Conservation (phyloP, 306 rosid genomes). For the Hylodesmum podocarpum region DNA sequence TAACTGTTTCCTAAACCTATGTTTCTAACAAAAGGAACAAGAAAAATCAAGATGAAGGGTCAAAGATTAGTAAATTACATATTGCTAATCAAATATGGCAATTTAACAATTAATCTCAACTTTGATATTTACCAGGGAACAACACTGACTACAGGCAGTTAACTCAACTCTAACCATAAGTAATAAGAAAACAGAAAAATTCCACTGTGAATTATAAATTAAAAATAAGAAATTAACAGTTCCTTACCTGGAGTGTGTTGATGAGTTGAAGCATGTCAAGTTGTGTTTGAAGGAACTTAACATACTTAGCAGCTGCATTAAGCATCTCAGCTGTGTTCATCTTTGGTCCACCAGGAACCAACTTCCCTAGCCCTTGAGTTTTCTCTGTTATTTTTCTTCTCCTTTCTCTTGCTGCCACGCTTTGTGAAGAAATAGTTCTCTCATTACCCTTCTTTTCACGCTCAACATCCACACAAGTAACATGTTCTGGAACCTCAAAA, state of each 20-base stretch:
- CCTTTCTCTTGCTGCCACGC: constrained; percentile 77
- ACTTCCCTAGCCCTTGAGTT: constrained; percentile 75
- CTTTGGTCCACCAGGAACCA: constrained; percentile 72
- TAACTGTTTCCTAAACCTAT: constrained; percentile 31
- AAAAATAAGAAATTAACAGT: background rate
- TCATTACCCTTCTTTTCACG: background rate
- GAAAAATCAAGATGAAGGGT: too few species aligned
- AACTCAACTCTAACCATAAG: too few species aligned
- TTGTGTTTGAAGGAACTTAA: constrained; percentile 78
- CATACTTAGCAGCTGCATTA: constrained; percentile 66
- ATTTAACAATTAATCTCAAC: too few species aligned
- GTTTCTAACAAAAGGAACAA: too few species aligned
- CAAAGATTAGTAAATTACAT: too few species aligned
- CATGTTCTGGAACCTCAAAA: background rate
- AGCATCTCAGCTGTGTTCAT: constrained; percentile 97
- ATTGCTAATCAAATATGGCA: too few species aligned
- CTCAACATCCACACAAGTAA: background rate
- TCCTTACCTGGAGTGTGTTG: constrained; percentile 31
- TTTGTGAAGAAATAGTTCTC: constrained; percentile 51
- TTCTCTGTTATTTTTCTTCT: constrained; percentile 79
- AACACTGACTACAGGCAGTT: too few species aligned
- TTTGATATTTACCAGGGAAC: too few species aligned
- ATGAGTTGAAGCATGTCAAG: constrained; percentile 53
- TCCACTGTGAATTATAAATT: too few species aligned
- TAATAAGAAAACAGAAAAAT: too few species aligned